A percentile compares a stretch with the other conserved stretches of the same genome.
These are phyloP conservation scores for Ophiorrhiza pumila DNA, from an alignment of 257 asterid genomes.

Conservation along the genomic window DNA sequence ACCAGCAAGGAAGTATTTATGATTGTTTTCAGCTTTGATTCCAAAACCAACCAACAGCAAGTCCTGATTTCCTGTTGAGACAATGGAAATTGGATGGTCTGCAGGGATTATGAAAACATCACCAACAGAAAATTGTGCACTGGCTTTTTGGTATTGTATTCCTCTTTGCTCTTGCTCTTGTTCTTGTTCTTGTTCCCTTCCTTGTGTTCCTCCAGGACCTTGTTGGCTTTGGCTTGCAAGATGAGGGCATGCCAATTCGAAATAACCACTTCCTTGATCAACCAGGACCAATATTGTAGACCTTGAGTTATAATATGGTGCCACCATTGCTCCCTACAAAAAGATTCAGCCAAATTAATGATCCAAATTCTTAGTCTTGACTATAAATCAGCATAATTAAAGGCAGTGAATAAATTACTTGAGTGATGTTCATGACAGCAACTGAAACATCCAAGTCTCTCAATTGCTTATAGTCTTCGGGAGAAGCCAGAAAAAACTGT, in stretches of 20 bases:
- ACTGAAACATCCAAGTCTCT: conserved; percentile 28
- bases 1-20: conserved; percentile 45
- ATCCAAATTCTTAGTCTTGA: no score
- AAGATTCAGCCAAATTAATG: not conserved
- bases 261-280: conserved; percentile 33
- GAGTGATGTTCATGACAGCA: conserved; percentile 39
- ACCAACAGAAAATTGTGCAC: conserved; percentile 30
- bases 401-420: conserved; percentile 14
- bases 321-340: conserved; percentile 46
- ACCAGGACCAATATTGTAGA: conserved; percentile 32
- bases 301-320: conserved; percentile 41
- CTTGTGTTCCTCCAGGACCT: conserved; percentile 1
- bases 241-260: conserved; percentile 54
- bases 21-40: conserved; percentile 28
- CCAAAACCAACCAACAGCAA: conserved; percentile 38
- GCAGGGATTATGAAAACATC: conserved; percentile 41
- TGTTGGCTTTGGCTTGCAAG: conserved; percentile 17
- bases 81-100: conserved; percentile 35
- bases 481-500: conserved; percentile 31
- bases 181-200: not conserved
- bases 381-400: no score
- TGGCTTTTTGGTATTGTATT: conserved; percentile 21
- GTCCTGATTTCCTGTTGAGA: conserved; percentile 33
- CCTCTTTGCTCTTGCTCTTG: conserved; percentile 8
- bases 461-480: conserved; percentile 28